These are phyloP conservation scores for Marsdenia floribunda DNA, from an alignment of 257 asterid genomes.

Conservation along the genomic window DNA sequence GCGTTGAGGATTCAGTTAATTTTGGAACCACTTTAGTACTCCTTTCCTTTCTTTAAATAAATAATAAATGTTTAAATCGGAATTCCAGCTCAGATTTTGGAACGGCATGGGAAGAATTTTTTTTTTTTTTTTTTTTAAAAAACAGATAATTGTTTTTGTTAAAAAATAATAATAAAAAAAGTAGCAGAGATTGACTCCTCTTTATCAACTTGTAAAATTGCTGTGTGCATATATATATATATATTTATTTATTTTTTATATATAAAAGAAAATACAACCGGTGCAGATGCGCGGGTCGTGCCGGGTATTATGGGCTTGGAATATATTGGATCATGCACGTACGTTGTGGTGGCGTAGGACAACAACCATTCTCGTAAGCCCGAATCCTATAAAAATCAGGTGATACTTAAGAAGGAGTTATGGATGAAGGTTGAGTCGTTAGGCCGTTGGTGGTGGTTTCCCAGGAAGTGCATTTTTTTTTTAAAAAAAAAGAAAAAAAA, in stretches of 20 bases:
- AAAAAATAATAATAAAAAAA: too few species aligned
- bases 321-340: neutral
- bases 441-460: too few species aligned
- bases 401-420: too few species aligned
- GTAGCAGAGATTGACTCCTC: too few species aligned
- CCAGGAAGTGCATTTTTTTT: too few species aligned
- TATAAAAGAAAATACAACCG: neutral
- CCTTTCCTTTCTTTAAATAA: neutral
- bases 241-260: too few species aligned
- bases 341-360: neutral
- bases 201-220: too few species aligned
- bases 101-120: neutral
- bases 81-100: neutral
- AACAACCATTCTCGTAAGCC: neutral
- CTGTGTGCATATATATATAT: too few species aligned
- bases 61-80: neutral
- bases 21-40: neutral
- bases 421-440: too few species aligned
- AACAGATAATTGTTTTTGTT: too few species aligned
- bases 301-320: neutral
- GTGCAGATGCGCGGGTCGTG: neutral
- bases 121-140: too few species aligned
- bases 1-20: constrained; percentile 9
- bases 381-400: neutral
- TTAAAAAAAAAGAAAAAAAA: too few species aligned